Evolutionary conservation across 768 basidiomycete genomes (phyloP).

Genomic region (Boletellus emodensis): DNA sequence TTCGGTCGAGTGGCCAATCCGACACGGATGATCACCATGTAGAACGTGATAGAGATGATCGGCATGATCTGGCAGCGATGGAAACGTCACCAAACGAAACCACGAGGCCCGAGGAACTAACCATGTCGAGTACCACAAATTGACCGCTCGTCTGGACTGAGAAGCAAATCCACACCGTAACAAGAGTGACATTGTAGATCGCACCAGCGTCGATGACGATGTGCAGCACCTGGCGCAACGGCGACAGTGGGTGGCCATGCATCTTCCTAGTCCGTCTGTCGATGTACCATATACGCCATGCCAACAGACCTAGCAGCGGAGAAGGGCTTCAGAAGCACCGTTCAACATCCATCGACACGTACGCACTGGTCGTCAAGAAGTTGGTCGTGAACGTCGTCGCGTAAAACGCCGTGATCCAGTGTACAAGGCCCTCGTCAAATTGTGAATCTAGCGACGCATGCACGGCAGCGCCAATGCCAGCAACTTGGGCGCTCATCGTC

Average conservation of each 20-base stretch:
- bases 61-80: slow-evolving; percentile 4
- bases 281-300: slow-evolving; percentile 25
- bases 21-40: slow-evolving; percentile 17
- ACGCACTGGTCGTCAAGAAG: slow-evolving; percentile 26
- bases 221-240: slow-evolving; percentile 10
- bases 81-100: background rate
- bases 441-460: slow-evolving; percentile 8
- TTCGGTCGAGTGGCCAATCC: background rate
- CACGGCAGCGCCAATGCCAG: slow-evolving; percentile 8
- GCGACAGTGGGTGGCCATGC: background rate
- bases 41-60: slow-evolving; percentile 14
- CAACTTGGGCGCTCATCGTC: background rate
- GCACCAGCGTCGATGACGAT: slow-evolving; percentile 34
- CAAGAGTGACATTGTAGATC: slow-evolving; percentile 33
- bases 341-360: background rate
- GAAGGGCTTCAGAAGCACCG: background rate
- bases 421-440: slow-evolving; percentile 17
- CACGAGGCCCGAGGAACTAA: slow-evolving; percentile 3
- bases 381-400: slow-evolving; percentile 29
- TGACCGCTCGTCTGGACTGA: slow-evolving; percentile 24
- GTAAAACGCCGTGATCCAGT: slow-evolving; percentile 35
- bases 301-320: slow-evolving; percentile 16
- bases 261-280: slow-evolving; percentile 21
- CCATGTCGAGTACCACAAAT: slow-evolving; percentile 34
- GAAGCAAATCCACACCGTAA: slow-evolving; percentile 30